Evolutionary conservation across 768 basidiomycete genomes (phyloP).

Genomic region (Auricularia auricula-judae): DNA sequence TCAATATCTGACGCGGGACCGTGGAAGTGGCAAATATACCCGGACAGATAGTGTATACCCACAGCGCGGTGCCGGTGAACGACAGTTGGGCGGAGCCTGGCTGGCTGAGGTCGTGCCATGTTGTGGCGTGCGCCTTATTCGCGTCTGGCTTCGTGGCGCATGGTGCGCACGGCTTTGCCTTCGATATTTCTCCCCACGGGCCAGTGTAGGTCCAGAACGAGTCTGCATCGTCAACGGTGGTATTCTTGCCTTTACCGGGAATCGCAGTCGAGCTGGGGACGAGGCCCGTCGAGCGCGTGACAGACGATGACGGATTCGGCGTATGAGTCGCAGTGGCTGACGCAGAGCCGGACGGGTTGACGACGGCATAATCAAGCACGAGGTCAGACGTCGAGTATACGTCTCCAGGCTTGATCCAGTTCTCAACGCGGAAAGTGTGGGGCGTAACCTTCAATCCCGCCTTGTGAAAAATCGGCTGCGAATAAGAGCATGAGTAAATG

Average conservation of each 20-base stretch:
- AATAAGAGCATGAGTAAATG: too few species aligned
- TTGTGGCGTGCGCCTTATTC: conserved; percentile 1
- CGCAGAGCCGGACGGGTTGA: neutral
- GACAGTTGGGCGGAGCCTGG: neutral
- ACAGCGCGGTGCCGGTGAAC: neutral
- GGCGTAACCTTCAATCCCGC: neutral
- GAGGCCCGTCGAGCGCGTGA: neutral
- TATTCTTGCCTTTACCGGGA: neutral
- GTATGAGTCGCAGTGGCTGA: neutral
- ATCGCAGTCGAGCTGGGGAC: neutral
- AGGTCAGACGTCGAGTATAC: neutral
- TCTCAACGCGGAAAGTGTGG: neutral
- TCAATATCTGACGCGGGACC: too few species aligned
- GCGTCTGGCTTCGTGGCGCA: conserved; percentile 2
- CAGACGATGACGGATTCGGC: neutral
- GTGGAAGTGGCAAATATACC: too few species aligned
- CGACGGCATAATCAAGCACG: neutral
- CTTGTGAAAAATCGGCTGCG: neutral
- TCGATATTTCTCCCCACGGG: neutral
- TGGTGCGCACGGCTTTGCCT: neutral
- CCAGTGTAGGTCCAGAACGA: neutral
- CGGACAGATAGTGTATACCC: neutral
- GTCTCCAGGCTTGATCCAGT: neutral
- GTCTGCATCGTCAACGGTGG: neutral
- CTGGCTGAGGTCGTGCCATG: conserved; percentile 3